Evolutionary conservation across 139 green algal genomes (phyloP).

Genomic region (Nannochloris sp.): DNA sequence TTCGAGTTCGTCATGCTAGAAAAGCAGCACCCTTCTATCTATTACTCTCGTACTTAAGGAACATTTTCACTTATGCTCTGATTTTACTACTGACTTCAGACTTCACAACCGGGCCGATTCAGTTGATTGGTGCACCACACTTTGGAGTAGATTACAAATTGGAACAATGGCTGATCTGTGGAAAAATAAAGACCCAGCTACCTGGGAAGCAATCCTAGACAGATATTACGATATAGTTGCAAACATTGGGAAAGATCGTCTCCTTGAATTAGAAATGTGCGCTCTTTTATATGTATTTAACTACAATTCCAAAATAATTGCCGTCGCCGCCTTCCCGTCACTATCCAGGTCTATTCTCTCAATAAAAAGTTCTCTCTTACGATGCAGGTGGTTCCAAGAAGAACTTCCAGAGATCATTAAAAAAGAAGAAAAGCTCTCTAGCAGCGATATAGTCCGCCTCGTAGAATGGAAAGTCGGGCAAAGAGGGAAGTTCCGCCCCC

Average conservation of each 20-base stretch:
- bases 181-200: not conserved
- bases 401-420: slow-evolving; percentile 12
- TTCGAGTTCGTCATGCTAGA: no score
- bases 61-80: no score
- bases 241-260: not conserved
- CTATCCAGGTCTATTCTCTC: not conserved
- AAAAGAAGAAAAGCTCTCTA: not conserved
- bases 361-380: not conserved
- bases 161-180: slow-evolving; percentile 1
- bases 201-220: not conserved
- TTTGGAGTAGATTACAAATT: no score
- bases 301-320: not conserved
- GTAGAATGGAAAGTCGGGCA: slow-evolving; percentile 65
- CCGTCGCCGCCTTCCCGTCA: not conserved
- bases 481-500: slow-evolving; percentile 50
- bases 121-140: no score
- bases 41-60: no score
- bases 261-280: not conserved
- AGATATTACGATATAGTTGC: not conserved
- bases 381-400: slow-evolving; percentile 27
- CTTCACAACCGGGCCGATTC: no score
- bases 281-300: not conserved
- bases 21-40: no score
- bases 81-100: no score
- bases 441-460: slow-evolving; percentile 9